Conservation (phyloP, 2,329 filamentous ascomycete genomes). For the Boeremia exigua region DNA sequence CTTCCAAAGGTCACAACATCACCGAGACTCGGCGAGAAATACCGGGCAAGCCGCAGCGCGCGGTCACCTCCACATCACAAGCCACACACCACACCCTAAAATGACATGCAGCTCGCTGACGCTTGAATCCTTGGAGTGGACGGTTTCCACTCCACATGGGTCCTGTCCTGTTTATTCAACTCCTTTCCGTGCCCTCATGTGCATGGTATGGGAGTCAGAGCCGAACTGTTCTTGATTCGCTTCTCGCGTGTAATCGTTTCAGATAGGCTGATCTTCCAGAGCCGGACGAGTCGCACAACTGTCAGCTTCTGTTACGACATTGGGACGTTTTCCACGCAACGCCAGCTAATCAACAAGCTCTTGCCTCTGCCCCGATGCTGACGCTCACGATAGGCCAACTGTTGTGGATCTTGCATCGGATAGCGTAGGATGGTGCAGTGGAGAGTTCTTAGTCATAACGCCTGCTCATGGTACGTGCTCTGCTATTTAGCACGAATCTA, state of each 20-base stretch:
- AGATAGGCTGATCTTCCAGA: background rate
- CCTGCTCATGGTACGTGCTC: constrained; percentile 11
- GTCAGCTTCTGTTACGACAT: constrained; percentile 5
- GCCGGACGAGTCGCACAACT: constrained; percentile 6
- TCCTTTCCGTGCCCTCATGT: constrained; percentile 15
- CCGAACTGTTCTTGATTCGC: constrained; percentile 1
- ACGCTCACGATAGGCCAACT: constrained; percentile 18
- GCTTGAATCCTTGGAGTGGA: constrained; percentile 15
- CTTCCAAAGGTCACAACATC: constrained; percentile 3
- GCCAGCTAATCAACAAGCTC: constrained; percentile 6
- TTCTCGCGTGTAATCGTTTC: constrained; percentile 3
- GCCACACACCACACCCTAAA: constrained; percentile 22
- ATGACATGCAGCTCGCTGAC: constrained; percentile 32
- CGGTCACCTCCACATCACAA: constrained; percentile 24
- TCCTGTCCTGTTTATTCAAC: constrained; percentile 27
- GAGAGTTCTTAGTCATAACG: constrained; percentile 20
- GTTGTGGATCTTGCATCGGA: constrained; percentile 18
- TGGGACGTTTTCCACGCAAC: background rate
- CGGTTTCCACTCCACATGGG: constrained; percentile 17
- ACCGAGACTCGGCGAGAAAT: constrained; percentile 21
- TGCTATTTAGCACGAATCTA: background rate
- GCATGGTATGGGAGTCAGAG: constrained; percentile 9
- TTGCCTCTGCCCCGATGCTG: constrained; percentile 9
- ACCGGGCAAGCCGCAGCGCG: constrained; percentile 24
- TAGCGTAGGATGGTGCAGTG: constrained; percentile 18